Evolutionary conservation across 257 asterid species (phyloP).

Genomic region (Jasminum sambac): DNA sequence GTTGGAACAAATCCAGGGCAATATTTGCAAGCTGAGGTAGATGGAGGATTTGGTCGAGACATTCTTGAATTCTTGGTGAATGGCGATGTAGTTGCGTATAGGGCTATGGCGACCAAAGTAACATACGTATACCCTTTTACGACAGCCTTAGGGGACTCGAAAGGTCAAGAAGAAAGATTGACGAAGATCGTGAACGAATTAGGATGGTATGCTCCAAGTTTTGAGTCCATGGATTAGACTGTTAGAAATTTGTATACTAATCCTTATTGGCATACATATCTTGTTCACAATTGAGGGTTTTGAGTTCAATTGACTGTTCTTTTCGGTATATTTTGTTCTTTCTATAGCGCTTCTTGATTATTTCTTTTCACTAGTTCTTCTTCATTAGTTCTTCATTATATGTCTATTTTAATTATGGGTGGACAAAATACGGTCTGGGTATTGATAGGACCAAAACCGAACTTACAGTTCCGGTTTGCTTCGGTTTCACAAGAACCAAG

Average conservation of each 20-base stretch:
- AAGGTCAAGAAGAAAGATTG: conserved; percentile 81
- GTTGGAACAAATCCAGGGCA: conserved; percentile 45
- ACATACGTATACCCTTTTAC: conserved; percentile 87
- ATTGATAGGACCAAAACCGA: no score
- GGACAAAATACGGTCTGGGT: no score
- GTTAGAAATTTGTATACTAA: not conserved
- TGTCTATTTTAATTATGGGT: no score
- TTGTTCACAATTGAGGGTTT: not conserved
- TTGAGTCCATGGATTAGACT: conserved; percentile 62
- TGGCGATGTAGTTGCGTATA: conserved; percentile 62
- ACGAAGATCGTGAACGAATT: conserved; percentile 56
- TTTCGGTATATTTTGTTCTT: not conserved
- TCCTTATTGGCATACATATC: not conserved
- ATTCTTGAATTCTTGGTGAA: conserved; percentile 76
- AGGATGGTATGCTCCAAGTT: conserved; percentile 88
- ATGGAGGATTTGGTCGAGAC: conserved; percentile 90
- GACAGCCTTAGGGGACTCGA: conserved; percentile 91
- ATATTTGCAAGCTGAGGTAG: conserved; percentile 83
- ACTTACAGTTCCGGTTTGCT: no score
- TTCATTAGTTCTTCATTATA: no score
- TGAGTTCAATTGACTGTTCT: not conserved
- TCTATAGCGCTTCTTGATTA: not conserved
- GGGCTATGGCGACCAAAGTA: conserved; percentile 90
- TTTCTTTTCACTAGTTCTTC: not conserved
- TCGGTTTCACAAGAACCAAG: no score